Evolutionary conservation across 2,329 filamentous ascomycete species (phyloP).

Genomic region (Curvularia spicifera): DNA sequence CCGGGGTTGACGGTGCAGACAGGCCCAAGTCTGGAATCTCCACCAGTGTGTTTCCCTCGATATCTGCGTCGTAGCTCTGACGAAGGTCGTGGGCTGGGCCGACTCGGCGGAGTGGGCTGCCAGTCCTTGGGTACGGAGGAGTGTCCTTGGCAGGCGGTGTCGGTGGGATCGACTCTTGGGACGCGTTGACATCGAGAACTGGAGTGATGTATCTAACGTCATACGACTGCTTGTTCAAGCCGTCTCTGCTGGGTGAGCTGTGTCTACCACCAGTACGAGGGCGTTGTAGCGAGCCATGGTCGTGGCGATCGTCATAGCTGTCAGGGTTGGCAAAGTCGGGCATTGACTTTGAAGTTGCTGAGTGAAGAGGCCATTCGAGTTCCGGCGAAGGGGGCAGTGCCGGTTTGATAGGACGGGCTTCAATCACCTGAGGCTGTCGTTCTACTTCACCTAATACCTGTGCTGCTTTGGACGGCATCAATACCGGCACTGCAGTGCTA

Average conservation of each 20-base stretch:
- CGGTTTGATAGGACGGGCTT: conserved; percentile 26
- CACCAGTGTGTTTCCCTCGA: conserved; percentile 15
- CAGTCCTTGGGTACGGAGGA: conserved; percentile 29
- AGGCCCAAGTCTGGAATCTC: conserved; percentile 26
- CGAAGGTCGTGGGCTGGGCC: conserved; percentile 23
- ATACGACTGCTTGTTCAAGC: conserved; percentile 6
- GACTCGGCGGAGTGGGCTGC: conserved; percentile 30
- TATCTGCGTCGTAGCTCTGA: conserved; percentile 18
- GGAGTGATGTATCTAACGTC: too few species aligned
- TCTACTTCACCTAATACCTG: conserved; percentile 45
- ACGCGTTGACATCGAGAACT: conserved; percentile 7
- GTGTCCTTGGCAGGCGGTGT: conserved; percentile 56
- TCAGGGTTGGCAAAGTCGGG: conserved; percentile 25
- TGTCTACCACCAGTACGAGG: conserved; percentile 6
- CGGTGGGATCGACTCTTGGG: conserved; percentile 34
- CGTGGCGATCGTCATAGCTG: conserved; percentile 16
- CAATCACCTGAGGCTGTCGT: conserved; percentile 22
- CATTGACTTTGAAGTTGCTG: conserved; percentile 37
- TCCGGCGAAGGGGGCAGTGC: conserved; percentile 14
- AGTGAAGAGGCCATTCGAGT: conserved; percentile 25
- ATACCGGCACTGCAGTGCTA: neutral
- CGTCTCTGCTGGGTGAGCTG: conserved; percentile 18
- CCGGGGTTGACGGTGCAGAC: conserved; percentile 19
- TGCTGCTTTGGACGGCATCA: conserved; percentile 37
- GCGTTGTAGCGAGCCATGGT: conserved; percentile 4